phyloP scores from a whole-genome alignment of 2,329 filamentous ascomycete genomes.

The Aspergillus spinulosporus region DNA sequence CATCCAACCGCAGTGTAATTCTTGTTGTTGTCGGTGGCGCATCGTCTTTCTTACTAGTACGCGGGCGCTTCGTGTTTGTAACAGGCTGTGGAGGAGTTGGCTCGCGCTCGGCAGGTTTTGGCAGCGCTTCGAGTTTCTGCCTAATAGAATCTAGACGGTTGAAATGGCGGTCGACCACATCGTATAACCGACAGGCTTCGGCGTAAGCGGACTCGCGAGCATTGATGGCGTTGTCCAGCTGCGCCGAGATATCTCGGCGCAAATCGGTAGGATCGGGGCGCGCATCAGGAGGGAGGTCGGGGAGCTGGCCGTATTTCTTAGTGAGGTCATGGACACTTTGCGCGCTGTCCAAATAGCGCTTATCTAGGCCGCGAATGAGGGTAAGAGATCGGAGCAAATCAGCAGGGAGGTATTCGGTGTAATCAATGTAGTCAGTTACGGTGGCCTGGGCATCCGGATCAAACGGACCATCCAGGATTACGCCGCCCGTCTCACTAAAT shows the following conservation, averaged over 20 bases:
- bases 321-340: constrained; percentile 45
- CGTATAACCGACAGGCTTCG: constrained; percentile 57
- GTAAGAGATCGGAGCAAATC: constrained; percentile 64
- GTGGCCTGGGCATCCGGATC: constrained; percentile 67
- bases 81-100: constrained; percentile 51
- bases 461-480: constrained; percentile 51
- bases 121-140: constrained; percentile 62
- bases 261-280: constrained; percentile 55
- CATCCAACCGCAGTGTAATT: constrained; percentile 46
- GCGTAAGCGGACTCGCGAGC: constrained; percentile 58
- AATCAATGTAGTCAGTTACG: constrained; percentile 67
- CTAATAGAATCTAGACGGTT: constrained; percentile 60
- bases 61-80: constrained; percentile 38
- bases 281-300: constrained; percentile 48
- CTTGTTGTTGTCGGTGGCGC: constrained; percentile 34
- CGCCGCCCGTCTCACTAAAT: constrained; percentile 44
- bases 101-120: constrained; percentile 61
- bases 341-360: constrained; percentile 45
- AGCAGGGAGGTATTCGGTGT: constrained; percentile 68
- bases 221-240: constrained; percentile 56
- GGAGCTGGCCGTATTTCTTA: constrained; percentile 50
- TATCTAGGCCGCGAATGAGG: constrained; percentile 56
- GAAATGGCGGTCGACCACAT: constrained; percentile 59
- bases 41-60: constrained; percentile 42
- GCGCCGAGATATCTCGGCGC: constrained; percentile 58